Base-by-base conservation (phyloP, 2,329 filamentous ascomycete genomes). In the Geoglossum cookeanum region DNA sequence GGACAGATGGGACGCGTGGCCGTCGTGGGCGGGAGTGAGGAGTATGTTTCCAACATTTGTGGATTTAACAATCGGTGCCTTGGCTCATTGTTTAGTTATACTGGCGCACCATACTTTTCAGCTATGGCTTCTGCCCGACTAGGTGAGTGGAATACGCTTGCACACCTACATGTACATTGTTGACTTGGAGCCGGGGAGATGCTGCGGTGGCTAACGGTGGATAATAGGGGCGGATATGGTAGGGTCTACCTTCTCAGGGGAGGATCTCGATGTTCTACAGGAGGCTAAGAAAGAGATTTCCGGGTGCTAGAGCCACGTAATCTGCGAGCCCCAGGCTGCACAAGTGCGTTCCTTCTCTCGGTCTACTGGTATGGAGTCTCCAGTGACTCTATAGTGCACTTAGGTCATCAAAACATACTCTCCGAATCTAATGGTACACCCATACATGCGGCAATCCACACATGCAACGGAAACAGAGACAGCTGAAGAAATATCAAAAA, bases 351-450 rank as follows among this genome's bases (percentile, higher is more conserved):
- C n/a, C 22, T 22, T 32, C 29, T 17, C 27, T 30, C 11, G 3
- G 48, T 11, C 22, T 17, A 37, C 33, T 32, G 29, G 33, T 53
- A 7, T 5, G 6, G 30, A 37, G 29, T 7, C 33, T 35, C 37
- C 13, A 11, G 8, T 13, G n/a, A 51, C 30, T 42, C 17, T 17
- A 22, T 17, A n/a, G 33, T 15, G 70, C 58, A 37, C 17, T n/a
- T 67, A 74, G 65, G 90, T 96, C 42, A 95, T 98, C 72, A 98
- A 98, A 74, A 87, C 88, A 3, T 98, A 97, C 74, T 96, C 90
- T 22, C 92, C 92, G 2, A 96, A 97, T 68, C 77, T 98, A 32
- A 98, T 98, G 91, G 92, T 98, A 9, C 92, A 97, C 69, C 92
- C 92, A 0, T 79, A 96, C 63, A 91, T 98, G 81, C 85, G 88